A percentile compares a stretch with the other conserved stretches of the same genome.
Evolutionary conservation across 331 rosid species (phyloP).

Genomic region (Quercus lobata): DNA sequence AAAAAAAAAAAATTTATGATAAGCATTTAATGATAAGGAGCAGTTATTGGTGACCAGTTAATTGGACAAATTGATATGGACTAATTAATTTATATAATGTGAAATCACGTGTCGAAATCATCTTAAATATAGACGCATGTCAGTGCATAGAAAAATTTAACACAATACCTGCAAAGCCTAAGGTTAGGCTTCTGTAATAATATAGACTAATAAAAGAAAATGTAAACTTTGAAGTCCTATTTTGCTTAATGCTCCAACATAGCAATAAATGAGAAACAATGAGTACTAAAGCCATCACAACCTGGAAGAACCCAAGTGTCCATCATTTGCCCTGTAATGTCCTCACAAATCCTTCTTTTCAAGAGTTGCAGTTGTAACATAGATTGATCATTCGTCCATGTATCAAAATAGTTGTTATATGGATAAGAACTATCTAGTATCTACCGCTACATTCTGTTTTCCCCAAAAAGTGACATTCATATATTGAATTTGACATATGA

Average conservation of each 20-base stretch:
- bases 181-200: too few species aligned
- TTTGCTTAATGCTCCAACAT: slow-evolving; percentile 9
- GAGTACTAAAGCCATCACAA: slow-evolving; percentile 6
- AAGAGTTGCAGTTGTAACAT: slow-evolving; percentile 27
- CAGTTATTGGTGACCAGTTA: too few species aligned
- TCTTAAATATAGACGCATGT: too few species aligned
- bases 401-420: slow-evolving; percentile 13
- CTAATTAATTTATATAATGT: too few species aligned
- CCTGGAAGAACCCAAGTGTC: slow-evolving; percentile 27
- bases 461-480: slow-evolving; percentile 28
- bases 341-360: slow-evolving; percentile 16
- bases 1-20: too few species aligned
- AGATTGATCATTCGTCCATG: slow-evolving; percentile 17
- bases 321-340: slow-evolving; percentile 20
- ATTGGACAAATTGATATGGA: too few species aligned
- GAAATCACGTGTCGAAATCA: too few species aligned
- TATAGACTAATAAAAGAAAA: too few species aligned
- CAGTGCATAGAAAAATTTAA: too few species aligned
- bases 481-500: slow-evolving; percentile 18
- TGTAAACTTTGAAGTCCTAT: background rate
- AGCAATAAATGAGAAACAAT: slow-evolving; percentile 23
- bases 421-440: background rate
- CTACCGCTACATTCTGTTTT: background rate
- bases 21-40: too few species aligned
- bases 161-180: too few species aligned